Conservation (phyloP, 2,329 filamentous ascomycete genomes). For the Diplocarpon rosae region DNA sequence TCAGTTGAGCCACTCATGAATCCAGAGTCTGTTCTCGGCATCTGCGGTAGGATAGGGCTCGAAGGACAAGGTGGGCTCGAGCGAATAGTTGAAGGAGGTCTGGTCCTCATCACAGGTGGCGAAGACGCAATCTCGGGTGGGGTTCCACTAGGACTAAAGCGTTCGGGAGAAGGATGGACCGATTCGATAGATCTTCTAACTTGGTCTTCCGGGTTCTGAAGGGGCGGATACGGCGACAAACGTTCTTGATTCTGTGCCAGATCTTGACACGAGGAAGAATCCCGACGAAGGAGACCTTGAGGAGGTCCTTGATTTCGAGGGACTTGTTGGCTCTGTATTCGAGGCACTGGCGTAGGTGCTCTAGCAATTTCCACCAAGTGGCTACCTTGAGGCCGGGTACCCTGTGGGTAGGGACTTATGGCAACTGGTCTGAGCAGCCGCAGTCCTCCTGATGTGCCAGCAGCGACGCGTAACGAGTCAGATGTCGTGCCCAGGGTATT, state of each 20-base stretch:
- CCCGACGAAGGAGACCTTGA: slow-evolving; percentile 46
- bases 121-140: slow-evolving; percentile 81
- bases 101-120: slow-evolving; percentile 63
- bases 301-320: slow-evolving; percentile 17
- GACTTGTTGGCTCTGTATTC: slow-evolving; percentile 29
- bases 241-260: slow-evolving; percentile 25
- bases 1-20: slow-evolving; percentile 69
- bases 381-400: slow-evolving; percentile 31
- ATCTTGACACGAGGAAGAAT: slow-evolving; percentile 44
- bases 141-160: slow-evolving; percentile 48
- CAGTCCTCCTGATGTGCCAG: slow-evolving; percentile 80
- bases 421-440: slow-evolving; percentile 70
- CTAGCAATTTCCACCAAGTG: slow-evolving; percentile 64
- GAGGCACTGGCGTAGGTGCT: slow-evolving; percentile 65
- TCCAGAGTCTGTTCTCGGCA: slow-evolving; percentile 57
- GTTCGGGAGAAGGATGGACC: slow-evolving; percentile 37
- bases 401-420: slow-evolving; percentile 35
- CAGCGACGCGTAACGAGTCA: slow-evolving; percentile 79
- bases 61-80: slow-evolving; percentile 71
- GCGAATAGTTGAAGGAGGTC: slow-evolving; percentile 42
- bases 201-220: slow-evolving; percentile 26
- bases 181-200: slow-evolving; percentile 31
- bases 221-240: slow-evolving; percentile 31
- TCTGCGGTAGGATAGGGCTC: slow-evolving; percentile 47
- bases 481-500: slow-evolving; percentile 61